Percentiles rank a stretch among this genome's conserved stretches.
These are phyloP conservation scores for Copromyces sp. DNA, from an alignment of 495 filamentous ascomycete species.

Conservation along the genomic window DNA sequence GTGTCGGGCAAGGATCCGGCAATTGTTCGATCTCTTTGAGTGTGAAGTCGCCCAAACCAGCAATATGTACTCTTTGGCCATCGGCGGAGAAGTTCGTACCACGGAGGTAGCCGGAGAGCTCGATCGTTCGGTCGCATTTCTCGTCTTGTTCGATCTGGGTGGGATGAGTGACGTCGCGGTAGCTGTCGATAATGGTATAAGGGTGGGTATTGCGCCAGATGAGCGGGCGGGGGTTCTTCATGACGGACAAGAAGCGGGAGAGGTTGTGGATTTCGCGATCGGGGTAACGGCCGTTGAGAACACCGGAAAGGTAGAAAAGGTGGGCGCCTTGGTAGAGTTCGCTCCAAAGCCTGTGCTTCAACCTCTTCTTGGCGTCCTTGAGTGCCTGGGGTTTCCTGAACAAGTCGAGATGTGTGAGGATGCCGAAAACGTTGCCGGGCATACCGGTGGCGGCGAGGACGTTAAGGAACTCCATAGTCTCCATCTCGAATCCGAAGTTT, in stretches of 20 bases:
- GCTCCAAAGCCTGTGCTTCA: conserved; percentile 94
- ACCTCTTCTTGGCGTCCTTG: conserved; percentile 82
- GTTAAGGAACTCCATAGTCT: conserved; percentile 99
- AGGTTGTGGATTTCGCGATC: conserved; percentile 95
- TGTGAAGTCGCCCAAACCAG: conserved; percentile 85
- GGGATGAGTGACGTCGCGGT: conserved; percentile 88
- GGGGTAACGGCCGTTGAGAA: conserved; percentile 92
- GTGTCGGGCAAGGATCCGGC: conserved; percentile 93
- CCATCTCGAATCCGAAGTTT: conserved; percentile 98
- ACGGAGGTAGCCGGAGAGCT: conserved; percentile 85
- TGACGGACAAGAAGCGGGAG: conserved; percentile 86
- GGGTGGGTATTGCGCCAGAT: conserved; percentile 97
- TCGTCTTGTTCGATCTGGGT: conserved; percentile 76
- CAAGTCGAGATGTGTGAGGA: conserved; percentile 89
- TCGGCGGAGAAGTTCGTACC: conserved; percentile 92
- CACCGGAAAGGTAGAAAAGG: conserved; percentile 89
- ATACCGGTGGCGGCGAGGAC: conserved; percentile 82
- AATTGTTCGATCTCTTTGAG: conserved; percentile 75
- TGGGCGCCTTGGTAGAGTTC: conserved; percentile 96
- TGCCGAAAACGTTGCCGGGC: conserved; percentile 96
- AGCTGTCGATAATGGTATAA: conserved; percentile 85
- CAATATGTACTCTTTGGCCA: conserved; percentile 81
- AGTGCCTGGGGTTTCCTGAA: conserved; percentile 87
- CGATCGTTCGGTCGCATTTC: conserved; percentile 82
- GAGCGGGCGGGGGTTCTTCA: conserved; percentile 95